phyloP scores from a whole-genome alignment of 1,139 yeast genomes.

The Debaryomyces subglobosus region DNA sequence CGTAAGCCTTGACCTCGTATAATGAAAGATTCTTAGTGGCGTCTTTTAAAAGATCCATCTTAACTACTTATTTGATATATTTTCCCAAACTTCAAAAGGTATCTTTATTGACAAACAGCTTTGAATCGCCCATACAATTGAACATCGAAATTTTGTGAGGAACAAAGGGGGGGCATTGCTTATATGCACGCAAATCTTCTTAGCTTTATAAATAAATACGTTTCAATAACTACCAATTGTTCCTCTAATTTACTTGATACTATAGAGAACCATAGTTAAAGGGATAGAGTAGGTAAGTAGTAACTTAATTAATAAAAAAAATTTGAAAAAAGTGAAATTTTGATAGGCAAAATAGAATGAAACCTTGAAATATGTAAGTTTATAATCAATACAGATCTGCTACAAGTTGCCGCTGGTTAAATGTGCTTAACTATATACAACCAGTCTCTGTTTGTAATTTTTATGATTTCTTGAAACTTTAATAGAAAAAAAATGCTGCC shows the following conservation, averaged over 20 bases:
- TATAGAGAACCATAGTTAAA: not conserved
- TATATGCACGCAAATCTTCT: constrained; percentile 1
- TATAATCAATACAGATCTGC: no score
- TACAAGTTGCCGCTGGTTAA: no score
- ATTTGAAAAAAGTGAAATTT: not conserved
- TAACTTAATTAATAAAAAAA: not conserved
- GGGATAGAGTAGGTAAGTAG: not conserved
- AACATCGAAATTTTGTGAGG: constrained; percentile 5
- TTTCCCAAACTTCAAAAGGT: constrained; percentile 2
- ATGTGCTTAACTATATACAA: no score
- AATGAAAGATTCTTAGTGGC: constrained; percentile 80
- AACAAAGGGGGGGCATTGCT: constrained; percentile 1
- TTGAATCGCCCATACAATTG: not conserved
- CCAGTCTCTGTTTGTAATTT: no score
- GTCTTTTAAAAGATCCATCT: constrained; percentile 70
- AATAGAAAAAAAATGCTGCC: no score
- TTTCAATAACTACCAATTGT: not conserved
- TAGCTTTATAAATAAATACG: not conserved
- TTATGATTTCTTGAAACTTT: no score
- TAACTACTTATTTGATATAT: constrained; percentile 9
- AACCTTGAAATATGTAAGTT: no score
- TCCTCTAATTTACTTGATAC: not conserved
- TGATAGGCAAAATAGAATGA: no score
- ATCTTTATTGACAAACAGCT: not conserved
- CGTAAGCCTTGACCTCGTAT: constrained; percentile 96